Conservation (phyloP, 306 rosid species). For the Dalbergia cultrata region DNA sequence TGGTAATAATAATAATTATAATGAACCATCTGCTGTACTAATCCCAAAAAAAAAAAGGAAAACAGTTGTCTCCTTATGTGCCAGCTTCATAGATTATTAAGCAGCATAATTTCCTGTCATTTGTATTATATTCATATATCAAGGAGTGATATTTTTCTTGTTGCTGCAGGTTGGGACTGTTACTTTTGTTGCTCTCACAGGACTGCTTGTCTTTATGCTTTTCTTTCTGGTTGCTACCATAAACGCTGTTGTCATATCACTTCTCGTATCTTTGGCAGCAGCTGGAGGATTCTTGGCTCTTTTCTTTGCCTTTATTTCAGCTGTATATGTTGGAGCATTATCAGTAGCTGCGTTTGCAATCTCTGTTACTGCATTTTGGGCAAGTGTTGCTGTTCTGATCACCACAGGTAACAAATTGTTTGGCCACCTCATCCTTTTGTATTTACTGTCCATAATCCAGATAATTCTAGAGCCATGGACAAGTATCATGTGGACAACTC, state of each 20-base stretch:
- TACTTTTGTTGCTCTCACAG: conserved; percentile 71
- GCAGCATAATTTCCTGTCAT: neutral
- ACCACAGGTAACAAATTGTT: conserved; percentile 67
- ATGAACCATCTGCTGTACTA: neutral
- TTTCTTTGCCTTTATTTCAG: conserved; percentile 74
- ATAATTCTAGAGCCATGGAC: neutral
- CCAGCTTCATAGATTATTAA: neutral
- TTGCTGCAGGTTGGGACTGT: conserved; percentile 80
- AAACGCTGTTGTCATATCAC: conserved; percentile 76
- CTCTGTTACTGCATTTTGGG: conserved; percentile 65
- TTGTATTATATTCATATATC: neutral
- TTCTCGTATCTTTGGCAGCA: conserved; percentile 82
- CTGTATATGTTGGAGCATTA: conserved; percentile 84
- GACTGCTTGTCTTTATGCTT: conserved; percentile 81
- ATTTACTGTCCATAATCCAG: conserved; percentile 20
- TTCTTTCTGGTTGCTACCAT: conserved; percentile 87
- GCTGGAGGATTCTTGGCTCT: conserved; percentile 97
- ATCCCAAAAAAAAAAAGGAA: neutral
- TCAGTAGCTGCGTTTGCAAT: conserved; percentile 75
- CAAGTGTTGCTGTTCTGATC: conserved; percentile 70
- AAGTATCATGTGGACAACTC: neutral
- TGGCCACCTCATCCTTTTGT: conserved; percentile 31
- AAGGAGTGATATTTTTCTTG: conserved; percentile 29
- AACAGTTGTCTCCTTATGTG: neutral
- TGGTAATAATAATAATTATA: neutral